phyloP scores from a whole-genome alignment of 1,284 basidiomycete genomes.

The Cutaneotrichosporon curvatum region DNA sequence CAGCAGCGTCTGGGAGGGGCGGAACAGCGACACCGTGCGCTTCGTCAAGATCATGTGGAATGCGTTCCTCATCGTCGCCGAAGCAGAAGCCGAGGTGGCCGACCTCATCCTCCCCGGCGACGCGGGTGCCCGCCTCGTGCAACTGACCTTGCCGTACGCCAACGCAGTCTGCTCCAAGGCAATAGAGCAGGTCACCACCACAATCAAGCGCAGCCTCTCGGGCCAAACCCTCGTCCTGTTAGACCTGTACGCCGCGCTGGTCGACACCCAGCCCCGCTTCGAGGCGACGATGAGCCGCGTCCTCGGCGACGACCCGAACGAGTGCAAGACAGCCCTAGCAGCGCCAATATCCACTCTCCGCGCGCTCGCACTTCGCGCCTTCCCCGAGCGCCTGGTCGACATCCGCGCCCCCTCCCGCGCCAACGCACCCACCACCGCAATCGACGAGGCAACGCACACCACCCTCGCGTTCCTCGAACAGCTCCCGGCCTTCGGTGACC shows the following conservation, averaged over 20 bases:
- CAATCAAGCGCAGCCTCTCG: constrained; percentile 35
- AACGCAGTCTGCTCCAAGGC: constrained; percentile 19
- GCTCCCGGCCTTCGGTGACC: constrained; percentile 31
- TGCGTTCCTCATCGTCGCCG: constrained; percentile 27
- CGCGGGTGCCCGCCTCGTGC: constrained; percentile 27
- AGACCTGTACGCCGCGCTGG: constrained; percentile 38
- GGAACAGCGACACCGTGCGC: constrained; percentile 28
- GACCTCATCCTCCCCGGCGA: constrained; percentile 31
- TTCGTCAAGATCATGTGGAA: constrained; percentile 30
- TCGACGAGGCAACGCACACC: constrained; percentile 36
- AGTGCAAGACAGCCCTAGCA: constrained; percentile 19
- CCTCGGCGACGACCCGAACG: constrained; percentile 16
- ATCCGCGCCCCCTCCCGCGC: constrained; percentile 25
- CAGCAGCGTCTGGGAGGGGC: constrained; percentile 28
- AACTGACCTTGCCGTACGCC: constrained; percentile 23
- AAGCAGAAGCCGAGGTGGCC: constrained; percentile 41
- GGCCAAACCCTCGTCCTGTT: constrained; percentile 38
- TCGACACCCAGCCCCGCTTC: constrained; percentile 23
- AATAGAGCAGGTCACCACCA: constrained; percentile 27
- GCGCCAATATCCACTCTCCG: constrained; percentile 25
- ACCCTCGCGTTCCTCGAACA: constrained; percentile 42
- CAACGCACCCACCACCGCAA: constrained; percentile 14
- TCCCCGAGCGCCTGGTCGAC: constrained; percentile 44
- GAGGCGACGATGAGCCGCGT: constrained; percentile 22
- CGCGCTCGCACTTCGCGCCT: constrained; percentile 33